A percentile compares a stretch with the other conserved stretches of the same genome.
Conservation (phyloP, 768 basidiomycete species). For the Trametes meyenii region DNA sequence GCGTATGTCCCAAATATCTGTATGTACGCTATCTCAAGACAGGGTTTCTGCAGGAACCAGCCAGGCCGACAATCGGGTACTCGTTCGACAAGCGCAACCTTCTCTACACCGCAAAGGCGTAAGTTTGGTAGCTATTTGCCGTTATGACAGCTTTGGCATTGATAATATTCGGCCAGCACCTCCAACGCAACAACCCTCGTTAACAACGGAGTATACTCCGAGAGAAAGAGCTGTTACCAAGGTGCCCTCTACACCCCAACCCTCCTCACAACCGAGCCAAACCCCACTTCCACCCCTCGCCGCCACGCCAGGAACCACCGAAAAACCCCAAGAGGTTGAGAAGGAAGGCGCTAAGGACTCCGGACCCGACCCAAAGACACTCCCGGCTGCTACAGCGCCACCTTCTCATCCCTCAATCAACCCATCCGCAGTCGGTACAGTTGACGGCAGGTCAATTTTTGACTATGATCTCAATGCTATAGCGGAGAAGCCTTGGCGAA, state of each 20-base stretch:
- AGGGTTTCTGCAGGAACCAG: constrained; percentile 26
- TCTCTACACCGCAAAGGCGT: constrained; percentile 35
- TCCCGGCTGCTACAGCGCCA: constrained; percentile 71
- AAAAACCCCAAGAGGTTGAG: constrained; percentile 23
- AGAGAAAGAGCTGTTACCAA: constrained; percentile 60
- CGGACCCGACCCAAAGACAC: constrained; percentile 62
- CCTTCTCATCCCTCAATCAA: constrained; percentile 82
- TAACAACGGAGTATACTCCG: constrained; percentile 84
- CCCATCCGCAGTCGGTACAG: constrained; percentile 60
- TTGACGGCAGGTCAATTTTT: constrained; percentile 79
- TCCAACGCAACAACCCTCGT: constrained; percentile 57
- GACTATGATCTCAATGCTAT: constrained; percentile 80
- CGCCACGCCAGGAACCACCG: constrained; percentile 28
- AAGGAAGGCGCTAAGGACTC: constrained; percentile 25
- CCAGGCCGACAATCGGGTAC: constrained; percentile 38
- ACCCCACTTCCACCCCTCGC: constrained; percentile 25
- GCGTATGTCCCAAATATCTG: constrained; percentile 20
- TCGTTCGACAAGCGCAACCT: constrained; percentile 34
- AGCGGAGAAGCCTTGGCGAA: constrained; percentile 87
- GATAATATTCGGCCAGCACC: constrained; percentile 32
- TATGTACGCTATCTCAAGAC: background rate
- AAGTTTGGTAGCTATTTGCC: constrained; percentile 21
- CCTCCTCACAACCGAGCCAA: constrained; percentile 22
- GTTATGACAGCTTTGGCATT: background rate
- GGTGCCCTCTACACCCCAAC: constrained; percentile 32